These are phyloP conservation scores for Geotrichum aggregatum DNA, from an alignment of 1,139 yeast genomes.

Conservation along the genomic window DNA sequence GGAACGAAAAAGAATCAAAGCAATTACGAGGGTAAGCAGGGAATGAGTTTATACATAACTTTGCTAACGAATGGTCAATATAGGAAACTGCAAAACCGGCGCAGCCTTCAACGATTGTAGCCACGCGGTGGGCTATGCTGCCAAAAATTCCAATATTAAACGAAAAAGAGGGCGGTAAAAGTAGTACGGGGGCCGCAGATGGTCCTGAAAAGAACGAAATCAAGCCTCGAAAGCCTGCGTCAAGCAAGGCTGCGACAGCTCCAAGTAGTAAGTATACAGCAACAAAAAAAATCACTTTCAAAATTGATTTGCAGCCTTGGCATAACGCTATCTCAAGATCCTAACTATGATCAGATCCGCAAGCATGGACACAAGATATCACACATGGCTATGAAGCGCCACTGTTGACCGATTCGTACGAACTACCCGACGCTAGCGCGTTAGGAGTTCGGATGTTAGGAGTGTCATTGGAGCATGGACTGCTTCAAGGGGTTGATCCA, in stretches of 20 bases:
- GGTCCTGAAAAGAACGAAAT: background rate
- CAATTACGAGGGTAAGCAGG: conserved; percentile 52
- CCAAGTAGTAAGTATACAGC: background rate
- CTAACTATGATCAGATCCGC: conserved; percentile 35
- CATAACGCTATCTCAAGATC: too few species aligned
- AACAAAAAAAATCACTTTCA: background rate
- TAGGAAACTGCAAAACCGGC: conserved; percentile 73
- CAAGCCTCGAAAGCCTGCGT: background rate
- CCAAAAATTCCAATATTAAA: conserved; percentile 82
- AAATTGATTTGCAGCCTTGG: background rate
- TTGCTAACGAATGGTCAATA: conserved; percentile 2
- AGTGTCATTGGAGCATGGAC: conserved; percentile 84
- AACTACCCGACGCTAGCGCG: conserved; percentile 75
- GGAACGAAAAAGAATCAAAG: conserved; percentile 80
- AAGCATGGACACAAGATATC: conserved; percentile 91
- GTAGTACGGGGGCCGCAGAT: conserved; percentile 19
- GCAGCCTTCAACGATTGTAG: conserved; percentile 68
- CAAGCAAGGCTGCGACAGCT: background rate
- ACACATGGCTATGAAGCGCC: conserved; percentile 86
- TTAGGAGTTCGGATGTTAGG: conserved; percentile 71
- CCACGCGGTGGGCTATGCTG: conserved; percentile 76
- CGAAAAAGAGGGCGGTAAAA: conserved; percentile 36
- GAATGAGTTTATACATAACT: background rate
- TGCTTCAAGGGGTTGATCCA: conserved; percentile 73
- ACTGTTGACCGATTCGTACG: conserved; percentile 69